Evolutionary conservation across 768 basidiomycete genomes (phyloP), one percentile per base, ranked within the genome.

Genomic region (Boletus reticulatus): DNA sequence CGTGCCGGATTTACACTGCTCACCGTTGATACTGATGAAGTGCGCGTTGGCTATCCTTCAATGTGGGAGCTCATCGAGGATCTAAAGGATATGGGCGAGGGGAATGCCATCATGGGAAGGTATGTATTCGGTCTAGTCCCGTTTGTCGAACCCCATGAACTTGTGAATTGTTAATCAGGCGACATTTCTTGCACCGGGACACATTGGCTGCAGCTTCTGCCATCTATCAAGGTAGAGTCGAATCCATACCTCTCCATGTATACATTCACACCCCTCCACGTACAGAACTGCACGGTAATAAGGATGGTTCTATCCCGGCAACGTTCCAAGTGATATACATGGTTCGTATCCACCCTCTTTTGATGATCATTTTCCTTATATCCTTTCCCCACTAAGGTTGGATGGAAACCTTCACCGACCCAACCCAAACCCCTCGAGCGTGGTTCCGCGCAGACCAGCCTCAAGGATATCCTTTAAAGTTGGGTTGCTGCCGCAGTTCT

Each of bases 31-130:
- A 84, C 89, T 36, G 97, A 99, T 67, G 97, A 99, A 74, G 80
- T 99, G 8, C 84, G 83, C 60, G 84, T 98, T 37, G 82, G 82
- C 8, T 99, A 98, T 67, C 97, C 97, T 1, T 89, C 85, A 43
- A 95, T 98, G 81, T 98, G 90, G 88, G 96, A 98, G 66, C 81
- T 99, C 14, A 78, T 98, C 71, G 85, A 94, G 53, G 97, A 99
- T 71, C 73, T 99, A n/a, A 80, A 83, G 49, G 86, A 92, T 67
- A 99, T 99, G 97, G 97, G 97, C 19, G 97, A 99, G 69, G 85
- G 83, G 47, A 98, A 97, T 67, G 93, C 94, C 12, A 82, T 98
- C 43, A 74, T 95, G 32, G 92, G 90, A 64, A 78, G 93, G 87
- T 92, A 57, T 43, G 78, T 65, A 41, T 41, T 38, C 24, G 16